A percentile compares a stretch with the other conserved stretches of the same genome.
phyloP scores from a whole-genome alignment of 192 early-diverging fungal species.

The Umbelopsis sp. region DNA sequence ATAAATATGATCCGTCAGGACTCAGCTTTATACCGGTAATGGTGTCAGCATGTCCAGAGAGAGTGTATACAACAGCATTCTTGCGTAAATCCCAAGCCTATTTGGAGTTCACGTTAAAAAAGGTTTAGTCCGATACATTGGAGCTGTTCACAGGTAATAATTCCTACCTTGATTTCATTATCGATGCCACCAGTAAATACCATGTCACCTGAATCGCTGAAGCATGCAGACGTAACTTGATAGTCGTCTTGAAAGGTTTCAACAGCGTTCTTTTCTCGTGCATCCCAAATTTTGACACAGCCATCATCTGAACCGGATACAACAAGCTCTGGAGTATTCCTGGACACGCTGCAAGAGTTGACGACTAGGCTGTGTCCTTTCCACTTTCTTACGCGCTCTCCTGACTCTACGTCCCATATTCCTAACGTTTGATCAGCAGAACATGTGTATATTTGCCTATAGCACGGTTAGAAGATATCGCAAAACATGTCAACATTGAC shows the following conservation, averaged over 20 bases:
- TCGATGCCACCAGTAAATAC: slow-evolving; percentile 90
- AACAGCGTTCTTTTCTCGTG: slow-evolving; percentile 62
- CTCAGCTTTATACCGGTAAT: slow-evolving; percentile 84
- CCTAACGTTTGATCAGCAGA: slow-evolving; percentile 80
- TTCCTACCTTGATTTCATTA: slow-evolving; percentile 78
- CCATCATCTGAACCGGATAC: slow-evolving; percentile 89
- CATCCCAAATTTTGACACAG: slow-evolving; percentile 73
- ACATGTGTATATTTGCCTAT: slow-evolving; percentile 76
- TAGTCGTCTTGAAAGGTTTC: slow-evolving; percentile 58
- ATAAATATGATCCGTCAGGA: slow-evolving; percentile 80
- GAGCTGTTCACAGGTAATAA: too few relatives aligned
- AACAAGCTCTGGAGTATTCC: slow-evolving; percentile 74
- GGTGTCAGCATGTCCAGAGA: slow-evolving; percentile 88
- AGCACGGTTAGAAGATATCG: neutral
- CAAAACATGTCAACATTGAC: neutral
- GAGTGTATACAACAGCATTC: slow-evolving; percentile 57
- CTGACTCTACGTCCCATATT: slow-evolving; percentile 84
- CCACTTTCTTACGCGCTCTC: slow-evolving; percentile 78
- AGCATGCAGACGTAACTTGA: slow-evolving; percentile 80
- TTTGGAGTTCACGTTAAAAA: neutral
- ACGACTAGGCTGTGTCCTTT: slow-evolving; percentile 82
- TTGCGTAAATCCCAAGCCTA: slow-evolving; percentile 90
- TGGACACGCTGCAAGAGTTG: slow-evolving; percentile 75
- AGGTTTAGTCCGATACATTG: neutral
- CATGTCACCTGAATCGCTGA: slow-evolving; percentile 72